A percentile compares a stretch with the other conserved stretches of the same genome.
Conservation (phyloP, 129 eudicot species). For the Lactuca saligna region DNA sequence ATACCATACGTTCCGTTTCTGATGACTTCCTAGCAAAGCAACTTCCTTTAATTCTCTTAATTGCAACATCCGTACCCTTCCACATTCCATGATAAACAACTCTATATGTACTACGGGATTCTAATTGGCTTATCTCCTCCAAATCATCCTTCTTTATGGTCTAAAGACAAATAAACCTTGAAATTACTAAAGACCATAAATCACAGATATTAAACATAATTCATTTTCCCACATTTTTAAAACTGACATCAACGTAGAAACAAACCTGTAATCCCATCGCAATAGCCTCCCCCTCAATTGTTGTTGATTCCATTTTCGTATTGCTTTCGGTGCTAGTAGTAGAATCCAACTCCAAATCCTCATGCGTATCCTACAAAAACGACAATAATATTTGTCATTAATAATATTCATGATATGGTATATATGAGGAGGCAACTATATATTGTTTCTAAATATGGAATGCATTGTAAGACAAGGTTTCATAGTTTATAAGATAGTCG, state of each 20-base stretch:
- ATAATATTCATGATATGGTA: too few relatives aligned
- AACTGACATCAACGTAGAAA: neutral
- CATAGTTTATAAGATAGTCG: too few relatives aligned
- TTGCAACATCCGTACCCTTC: conserved; percentile 92
- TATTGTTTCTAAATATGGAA: too few relatives aligned
- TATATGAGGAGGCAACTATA: too few relatives aligned
- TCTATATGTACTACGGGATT: conserved; percentile 74
- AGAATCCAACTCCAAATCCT: conserved; percentile 54
- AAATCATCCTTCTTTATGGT: conserved; percentile 82
- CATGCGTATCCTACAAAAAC: conserved; percentile 50
- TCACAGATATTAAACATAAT: conserved; percentile 5
- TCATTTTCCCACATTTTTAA: too few relatives aligned
- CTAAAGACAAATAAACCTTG: conserved; percentile 17
- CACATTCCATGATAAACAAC: conserved; percentile 88
- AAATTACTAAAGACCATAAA: neutral
- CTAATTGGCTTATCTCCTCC: conserved; percentile 81
- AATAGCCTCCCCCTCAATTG: conserved; percentile 87
- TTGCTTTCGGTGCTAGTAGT: conserved; percentile 43
- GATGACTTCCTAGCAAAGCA: conserved; percentile 84
- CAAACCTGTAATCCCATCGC: conserved; percentile 80
- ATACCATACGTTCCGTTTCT: conserved; percentile 90
- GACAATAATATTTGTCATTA: neutral
- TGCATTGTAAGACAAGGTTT: too few relatives aligned
- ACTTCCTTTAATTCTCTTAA: conserved; percentile 91
- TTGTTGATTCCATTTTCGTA: conserved; percentile 76